Percentiles rank a stretch among this genome's conserved stretches.
phyloP scores from a whole-genome alignment of 805 yeast species.

The Lipomyces kockii region DNA sequence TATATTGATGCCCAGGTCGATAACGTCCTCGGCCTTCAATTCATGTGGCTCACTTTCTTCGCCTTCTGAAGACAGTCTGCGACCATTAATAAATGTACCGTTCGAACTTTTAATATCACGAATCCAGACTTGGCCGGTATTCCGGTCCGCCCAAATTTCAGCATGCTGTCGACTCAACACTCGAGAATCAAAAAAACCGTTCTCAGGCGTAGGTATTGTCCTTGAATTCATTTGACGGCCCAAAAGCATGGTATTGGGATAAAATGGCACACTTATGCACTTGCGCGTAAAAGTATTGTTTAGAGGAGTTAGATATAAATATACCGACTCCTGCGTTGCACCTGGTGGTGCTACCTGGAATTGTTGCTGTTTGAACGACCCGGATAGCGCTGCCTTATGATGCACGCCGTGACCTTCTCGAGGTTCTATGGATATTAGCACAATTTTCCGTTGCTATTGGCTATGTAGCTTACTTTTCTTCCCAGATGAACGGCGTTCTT shows the following conservation, averaged over 20 bases:
- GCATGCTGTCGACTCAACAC: constrained; percentile 95
- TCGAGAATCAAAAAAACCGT: constrained; percentile 93
- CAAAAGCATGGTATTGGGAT: constrained; percentile 80
- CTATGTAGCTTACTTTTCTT: constrained; percentile 20
- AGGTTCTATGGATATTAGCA: constrained; percentile 18
- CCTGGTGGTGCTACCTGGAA: background rate
- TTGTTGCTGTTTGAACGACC: constrained; percentile 7
- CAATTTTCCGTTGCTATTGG: no score
- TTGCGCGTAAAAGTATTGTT: constrained; percentile 84
- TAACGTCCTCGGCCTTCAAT: constrained; percentile 76
- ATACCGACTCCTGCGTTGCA: constrained; percentile 26
- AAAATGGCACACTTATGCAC: constrained; percentile 74
- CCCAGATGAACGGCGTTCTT: constrained; percentile 11
- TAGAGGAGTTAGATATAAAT: constrained; percentile 59
- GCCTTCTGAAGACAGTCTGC: constrained; percentile 64
- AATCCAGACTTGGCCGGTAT: constrained; percentile 68
- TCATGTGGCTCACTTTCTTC: constrained; percentile 59
- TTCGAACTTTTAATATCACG: constrained; percentile 89
- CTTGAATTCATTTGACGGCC: constrained; percentile 79
- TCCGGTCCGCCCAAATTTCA: constrained; percentile 73
- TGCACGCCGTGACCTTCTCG: constrained; percentile 27
- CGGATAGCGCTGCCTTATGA: constrained; percentile 14
- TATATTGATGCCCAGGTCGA: constrained; percentile 93
- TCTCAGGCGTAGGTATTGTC: constrained; percentile 62
- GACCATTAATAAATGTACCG: constrained; percentile 89